These are phyloP conservation scores for Leishmania arabica DNA, from an alignment of 208 protist genomes.

Conservation along the genomic window DNA sequence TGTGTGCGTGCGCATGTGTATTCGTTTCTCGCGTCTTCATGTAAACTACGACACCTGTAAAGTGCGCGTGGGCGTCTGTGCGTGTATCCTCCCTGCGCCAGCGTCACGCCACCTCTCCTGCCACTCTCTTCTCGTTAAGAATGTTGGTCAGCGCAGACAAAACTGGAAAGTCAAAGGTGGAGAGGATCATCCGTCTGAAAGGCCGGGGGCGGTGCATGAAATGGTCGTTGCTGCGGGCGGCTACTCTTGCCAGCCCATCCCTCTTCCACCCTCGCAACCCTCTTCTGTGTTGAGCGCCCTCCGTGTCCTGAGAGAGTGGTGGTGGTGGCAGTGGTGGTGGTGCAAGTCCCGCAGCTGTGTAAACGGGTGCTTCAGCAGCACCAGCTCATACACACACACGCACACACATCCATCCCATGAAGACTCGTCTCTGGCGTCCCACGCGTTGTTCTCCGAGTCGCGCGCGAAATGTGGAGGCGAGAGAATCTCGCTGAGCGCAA, in stretches of 20 bases:
- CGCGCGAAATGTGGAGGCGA: background rate
- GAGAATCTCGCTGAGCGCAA: background rate
- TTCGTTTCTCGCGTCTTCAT: conserved; percentile 8
- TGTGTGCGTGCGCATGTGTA: background rate
- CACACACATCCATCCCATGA: background rate
- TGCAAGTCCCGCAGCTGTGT: background rate
- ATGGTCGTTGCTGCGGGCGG: background rate
- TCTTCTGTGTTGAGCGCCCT: background rate
- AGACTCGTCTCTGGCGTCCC: background rate
- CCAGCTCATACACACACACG: background rate
- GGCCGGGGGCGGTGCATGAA: background rate
- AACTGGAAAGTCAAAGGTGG: background rate
- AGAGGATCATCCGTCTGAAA: background rate
- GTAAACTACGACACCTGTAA: conserved; percentile 10
- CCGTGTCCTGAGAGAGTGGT: background rate
- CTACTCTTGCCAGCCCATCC: background rate
- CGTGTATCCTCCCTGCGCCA: conserved; percentile 1
- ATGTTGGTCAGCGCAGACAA: background rate
- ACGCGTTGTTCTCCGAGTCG: background rate
- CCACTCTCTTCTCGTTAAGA: background rate
- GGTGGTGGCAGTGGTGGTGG: background rate
- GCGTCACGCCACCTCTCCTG: background rate
- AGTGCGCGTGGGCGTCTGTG: conserved; percentile 8
- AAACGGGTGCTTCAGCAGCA: background rate
- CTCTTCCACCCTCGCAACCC: background rate